A percentile compares a stretch with the other conserved stretches of the same genome.
phyloP scores from a whole-genome alignment of 345 rosid genomes.

The Stellera chamaejasme region DNA sequence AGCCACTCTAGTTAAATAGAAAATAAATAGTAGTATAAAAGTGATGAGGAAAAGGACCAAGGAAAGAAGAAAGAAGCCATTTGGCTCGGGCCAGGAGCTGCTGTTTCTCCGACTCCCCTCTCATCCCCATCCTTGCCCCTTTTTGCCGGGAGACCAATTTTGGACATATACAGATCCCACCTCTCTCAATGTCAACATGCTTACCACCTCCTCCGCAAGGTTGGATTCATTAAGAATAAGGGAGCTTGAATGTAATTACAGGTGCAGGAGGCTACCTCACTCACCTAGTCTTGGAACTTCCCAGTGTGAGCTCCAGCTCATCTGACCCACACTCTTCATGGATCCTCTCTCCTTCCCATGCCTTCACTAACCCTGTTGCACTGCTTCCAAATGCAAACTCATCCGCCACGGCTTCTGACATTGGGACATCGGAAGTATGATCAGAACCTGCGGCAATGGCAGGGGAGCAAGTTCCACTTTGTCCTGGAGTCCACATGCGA shows the following conservation, averaged over 20 bases:
- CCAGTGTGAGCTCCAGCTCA: slow-evolving; percentile 98
- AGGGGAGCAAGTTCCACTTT: slow-evolving; percentile 95
- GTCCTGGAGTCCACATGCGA: slow-evolving; percentile 90
- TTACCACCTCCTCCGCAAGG: slow-evolving; percentile 3
- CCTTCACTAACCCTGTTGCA: slow-evolving; percentile 65
- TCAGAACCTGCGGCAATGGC: slow-evolving; percentile 67
- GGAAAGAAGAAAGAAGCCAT: neutral
- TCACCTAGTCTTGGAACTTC: slow-evolving; percentile 73
- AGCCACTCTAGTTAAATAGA: slow-evolving; percentile 4
- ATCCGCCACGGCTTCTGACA: slow-evolving; percentile 56
- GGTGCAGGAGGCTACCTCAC: slow-evolving; percentile 1
- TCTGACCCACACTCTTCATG: slow-evolving; percentile 90
- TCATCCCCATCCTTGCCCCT: slow-evolving; percentile 1
- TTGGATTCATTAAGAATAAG: slow-evolving; percentile 4
- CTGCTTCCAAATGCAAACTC: slow-evolving; percentile 91
- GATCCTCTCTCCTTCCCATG: slow-evolving; percentile 99
- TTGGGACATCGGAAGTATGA: slow-evolving; percentile 76
- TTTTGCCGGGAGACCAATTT: slow-evolving; percentile 1
- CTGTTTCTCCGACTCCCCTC: slow-evolving; percentile 12
- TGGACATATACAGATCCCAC: neutral
- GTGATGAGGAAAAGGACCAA: neutral
- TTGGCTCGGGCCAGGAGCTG: too few relatives aligned
- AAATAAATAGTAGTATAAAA: too few relatives aligned
- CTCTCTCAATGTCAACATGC: slow-evolving; percentile 1
- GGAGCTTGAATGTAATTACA: neutral